Evolutionary conservation across 225 moss, liverwort and hornwort genomes (phyloP).

Genomic region (Straminergon stramineum): DNA sequence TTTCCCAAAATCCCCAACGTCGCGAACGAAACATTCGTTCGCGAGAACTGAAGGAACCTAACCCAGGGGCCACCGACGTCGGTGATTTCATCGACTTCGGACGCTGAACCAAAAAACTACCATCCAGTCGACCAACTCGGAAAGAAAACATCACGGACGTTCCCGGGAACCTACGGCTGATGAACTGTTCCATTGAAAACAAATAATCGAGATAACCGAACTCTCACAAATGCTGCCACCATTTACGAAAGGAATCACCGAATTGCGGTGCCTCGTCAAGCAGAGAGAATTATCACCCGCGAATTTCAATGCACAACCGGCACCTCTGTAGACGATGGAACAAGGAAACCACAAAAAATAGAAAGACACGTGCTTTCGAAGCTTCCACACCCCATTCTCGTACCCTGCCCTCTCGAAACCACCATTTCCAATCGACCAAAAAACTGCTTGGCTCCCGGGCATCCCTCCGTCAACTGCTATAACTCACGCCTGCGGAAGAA

Average conservation of each 20-base stretch:
- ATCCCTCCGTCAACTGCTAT: not conserved
- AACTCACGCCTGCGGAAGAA: not conserved
- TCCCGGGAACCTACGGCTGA: not conserved
- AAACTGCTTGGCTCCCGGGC: not conserved
- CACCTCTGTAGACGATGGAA: not conserved
- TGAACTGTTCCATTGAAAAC: not conserved
- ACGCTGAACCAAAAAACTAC: not conserved
- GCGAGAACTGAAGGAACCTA: not conserved
- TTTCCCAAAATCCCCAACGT: not conserved
- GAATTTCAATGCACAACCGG: not conserved
- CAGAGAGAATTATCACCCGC: not conserved
- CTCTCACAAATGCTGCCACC: not conserved
- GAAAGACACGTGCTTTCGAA: not conserved
- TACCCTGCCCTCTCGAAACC: not conserved
- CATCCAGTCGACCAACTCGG: not conserved
- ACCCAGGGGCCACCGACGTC: not conserved
- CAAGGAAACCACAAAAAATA: not conserved
- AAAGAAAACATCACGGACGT: not conserved
- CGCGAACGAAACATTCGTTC: not conserved
- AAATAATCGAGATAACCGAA: not conserved
- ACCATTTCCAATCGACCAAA: not conserved
- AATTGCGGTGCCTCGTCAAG: not conserved
- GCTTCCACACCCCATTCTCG: not conserved
- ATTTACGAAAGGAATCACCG: not conserved
- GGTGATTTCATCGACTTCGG: not conserved